A percentile compares a stretch with the other conserved stretches of the same genome.
These are phyloP conservation scores for Penicillium robsamsonii DNA, from an alignment of 495 filamentous ascomycete species.

Conservation along the genomic window DNA sequence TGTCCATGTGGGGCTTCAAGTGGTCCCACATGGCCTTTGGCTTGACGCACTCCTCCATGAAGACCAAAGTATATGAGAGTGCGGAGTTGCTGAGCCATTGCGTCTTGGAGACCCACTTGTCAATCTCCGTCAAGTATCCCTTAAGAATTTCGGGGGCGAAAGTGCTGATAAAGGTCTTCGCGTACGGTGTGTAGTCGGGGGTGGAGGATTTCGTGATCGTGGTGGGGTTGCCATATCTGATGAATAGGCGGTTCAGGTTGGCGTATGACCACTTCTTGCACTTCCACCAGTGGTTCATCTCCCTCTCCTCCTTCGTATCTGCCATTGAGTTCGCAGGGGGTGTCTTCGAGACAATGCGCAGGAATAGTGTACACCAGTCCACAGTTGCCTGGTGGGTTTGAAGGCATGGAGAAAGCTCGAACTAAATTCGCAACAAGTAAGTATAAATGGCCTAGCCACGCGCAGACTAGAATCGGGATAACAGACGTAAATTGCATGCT, in stretches of 20 bases:
- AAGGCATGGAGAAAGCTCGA: slow-evolving; percentile 78
- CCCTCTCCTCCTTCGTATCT: slow-evolving; percentile 83
- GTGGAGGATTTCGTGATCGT: slow-evolving; percentile 63
- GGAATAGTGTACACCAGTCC: slow-evolving; percentile 91
- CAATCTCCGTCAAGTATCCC: slow-evolving; percentile 86
- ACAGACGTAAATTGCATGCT: slow-evolving; percentile 95
- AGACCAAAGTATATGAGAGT: slow-evolving; percentile 86
- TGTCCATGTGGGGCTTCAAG: slow-evolving; percentile 89
- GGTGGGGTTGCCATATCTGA: slow-evolving; percentile 88
- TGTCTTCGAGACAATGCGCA: slow-evolving; percentile 82
- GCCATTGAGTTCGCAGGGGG: slow-evolving; percentile 73
- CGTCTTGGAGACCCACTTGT: slow-evolving; percentile 94
- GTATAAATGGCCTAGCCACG: slow-evolving; percentile 1
- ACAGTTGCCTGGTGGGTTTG: slow-evolving; percentile 79
- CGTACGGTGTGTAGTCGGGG: slow-evolving; percentile 71
- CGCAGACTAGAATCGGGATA: slow-evolving; percentile 1
- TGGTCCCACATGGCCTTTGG: slow-evolving; percentile 95
- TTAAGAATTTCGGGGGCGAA: slow-evolving; percentile 96
- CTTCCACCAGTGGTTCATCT: slow-evolving; percentile 98
- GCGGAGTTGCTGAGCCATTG: slow-evolving; percentile 92
- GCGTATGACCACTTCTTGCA: slow-evolving; percentile 99
- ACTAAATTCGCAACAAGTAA: slow-evolving; percentile 49
- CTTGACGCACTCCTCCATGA: slow-evolving; percentile 95
- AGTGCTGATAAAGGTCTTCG: slow-evolving; percentile 83
- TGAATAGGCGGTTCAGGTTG: slow-evolving; percentile 92